These are phyloP conservation scores for Lithohypha guttulata DNA, from an alignment of 2,329 filamentous ascomycete genomes.

Conservation along the genomic window DNA sequence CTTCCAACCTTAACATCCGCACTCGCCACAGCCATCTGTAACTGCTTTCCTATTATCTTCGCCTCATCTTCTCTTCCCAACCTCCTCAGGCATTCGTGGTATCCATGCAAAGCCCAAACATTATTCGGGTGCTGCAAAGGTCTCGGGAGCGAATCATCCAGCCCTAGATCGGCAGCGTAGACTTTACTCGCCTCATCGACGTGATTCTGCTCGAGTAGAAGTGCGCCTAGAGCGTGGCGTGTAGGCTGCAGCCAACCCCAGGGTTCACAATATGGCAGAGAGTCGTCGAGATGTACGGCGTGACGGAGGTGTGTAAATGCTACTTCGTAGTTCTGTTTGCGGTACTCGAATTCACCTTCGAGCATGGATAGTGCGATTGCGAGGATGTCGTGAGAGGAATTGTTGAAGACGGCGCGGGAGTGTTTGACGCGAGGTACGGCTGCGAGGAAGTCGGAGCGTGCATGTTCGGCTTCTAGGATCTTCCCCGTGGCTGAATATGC, in stretches of 20 bases:
- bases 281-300: conserved; percentile 51
- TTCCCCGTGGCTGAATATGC: conserved; percentile 51
- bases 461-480: conserved; percentile 43
- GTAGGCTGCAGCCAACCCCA: conserved; percentile 74
- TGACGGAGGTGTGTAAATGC: conserved; percentile 51
- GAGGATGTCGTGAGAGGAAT: conserved; percentile 53
- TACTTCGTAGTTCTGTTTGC: conserved; percentile 44
- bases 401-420: conserved; percentile 58
- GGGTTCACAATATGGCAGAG: conserved; percentile 59
- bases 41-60: conserved; percentile 36
- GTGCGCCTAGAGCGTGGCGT: conserved; percentile 58
- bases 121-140: conserved; percentile 60
- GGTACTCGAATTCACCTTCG: conserved; percentile 63
- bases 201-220: conserved; percentile 56
- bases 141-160: conserved; percentile 50
- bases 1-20: conserved; percentile 50
- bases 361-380: conserved; percentile 54
- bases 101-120: conserved; percentile 64
- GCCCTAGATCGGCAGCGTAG: conserved; percentile 52
- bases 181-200: conserved; percentile 45
- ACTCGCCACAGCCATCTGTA: conserved; percentile 43
- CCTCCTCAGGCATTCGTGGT: conserved; percentile 55
- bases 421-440: conserved; percentile 44
- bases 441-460: conserved; percentile 42
- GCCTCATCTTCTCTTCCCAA: conserved; percentile 42